These are phyloP conservation scores for Aphanomyces cochlioides DNA, from an alignment of 352 stramenopile species.

Conservation along the genomic window DNA sequence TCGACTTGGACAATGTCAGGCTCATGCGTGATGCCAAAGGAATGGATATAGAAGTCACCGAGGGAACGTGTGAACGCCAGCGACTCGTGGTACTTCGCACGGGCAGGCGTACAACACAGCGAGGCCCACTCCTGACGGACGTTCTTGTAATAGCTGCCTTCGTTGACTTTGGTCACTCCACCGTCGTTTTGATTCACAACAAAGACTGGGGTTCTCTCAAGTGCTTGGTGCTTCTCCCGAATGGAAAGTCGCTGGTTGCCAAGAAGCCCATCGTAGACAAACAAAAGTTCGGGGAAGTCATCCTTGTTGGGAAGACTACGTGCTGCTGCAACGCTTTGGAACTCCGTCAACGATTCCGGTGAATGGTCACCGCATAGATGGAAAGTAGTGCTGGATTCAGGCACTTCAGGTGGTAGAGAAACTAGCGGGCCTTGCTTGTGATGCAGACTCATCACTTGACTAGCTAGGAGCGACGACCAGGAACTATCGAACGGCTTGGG, in stretches of 20 bases:
- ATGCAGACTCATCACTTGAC: constrained; percentile 2
- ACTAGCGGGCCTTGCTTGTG: background rate
- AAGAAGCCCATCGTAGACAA: constrained; percentile 77
- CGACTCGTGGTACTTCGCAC: constrained; percentile 66
- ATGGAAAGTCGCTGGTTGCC: constrained; percentile 3
- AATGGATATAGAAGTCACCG: constrained; percentile 86
- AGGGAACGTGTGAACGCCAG: constrained; percentile 86
- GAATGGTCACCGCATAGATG: constrained; percentile 79
- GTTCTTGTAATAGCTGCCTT: constrained; percentile 86
- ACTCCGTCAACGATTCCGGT: constrained; percentile 74
- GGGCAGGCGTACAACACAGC: constrained; percentile 65
- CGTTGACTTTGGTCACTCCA: constrained; percentile 30
- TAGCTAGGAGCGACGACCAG: constrained; percentile 14
- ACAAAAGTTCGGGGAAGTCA: constrained; percentile 59
- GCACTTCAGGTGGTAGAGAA: constrained; percentile 2
- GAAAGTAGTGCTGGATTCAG: constrained; percentile 36
- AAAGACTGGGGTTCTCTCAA: constrained; percentile 35
- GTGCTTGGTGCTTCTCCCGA: constrained; percentile 19
- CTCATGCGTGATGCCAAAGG: constrained; percentile 68
- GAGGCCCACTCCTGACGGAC: constrained; percentile 89
- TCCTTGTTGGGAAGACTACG: constrained; percentile 36
- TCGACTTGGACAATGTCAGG: constrained; percentile 56
- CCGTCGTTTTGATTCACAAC: constrained; percentile 38
- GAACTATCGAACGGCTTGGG: constrained; percentile 6
- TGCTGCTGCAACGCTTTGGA: constrained; percentile 48